Percentiles rank a stretch among this genome's conserved stretches.
These are phyloP conservation scores for Mycoemilia scoparia DNA, from an alignment of 192 early-diverging fungal genomes.

Conservation along the genomic window DNA sequence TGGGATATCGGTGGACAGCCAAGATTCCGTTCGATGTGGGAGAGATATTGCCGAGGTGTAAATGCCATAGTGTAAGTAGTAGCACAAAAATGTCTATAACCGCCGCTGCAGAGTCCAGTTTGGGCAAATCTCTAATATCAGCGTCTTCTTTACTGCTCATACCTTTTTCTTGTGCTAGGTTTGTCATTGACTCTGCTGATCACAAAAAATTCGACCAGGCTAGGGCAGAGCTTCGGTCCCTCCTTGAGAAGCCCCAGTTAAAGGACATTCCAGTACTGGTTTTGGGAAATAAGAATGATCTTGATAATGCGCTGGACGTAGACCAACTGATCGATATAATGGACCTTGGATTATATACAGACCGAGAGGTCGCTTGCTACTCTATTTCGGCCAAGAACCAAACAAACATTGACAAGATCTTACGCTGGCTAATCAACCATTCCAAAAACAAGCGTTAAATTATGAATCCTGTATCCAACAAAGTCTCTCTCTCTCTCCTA, in stretches of 20 bases:
- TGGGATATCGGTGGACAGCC: conserved; percentile 99
- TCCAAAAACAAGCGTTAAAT: no score
- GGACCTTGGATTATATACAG: conserved; percentile 75
- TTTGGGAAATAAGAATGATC: conserved; percentile 96
- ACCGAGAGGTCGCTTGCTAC: conserved; percentile 94
- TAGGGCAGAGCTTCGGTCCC: conserved; percentile 69
- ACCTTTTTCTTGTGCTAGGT: conserved; percentile 29
- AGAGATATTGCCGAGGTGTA: conserved; percentile 72
- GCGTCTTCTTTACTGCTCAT: neutral
- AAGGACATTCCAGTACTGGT: conserved; percentile 91
- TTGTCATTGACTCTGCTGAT: conserved; percentile 95
- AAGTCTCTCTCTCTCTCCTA: no score
- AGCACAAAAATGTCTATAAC: no score
- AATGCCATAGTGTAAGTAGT: conserved; percentile 94
- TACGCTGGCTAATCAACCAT: conserved; percentile 90
- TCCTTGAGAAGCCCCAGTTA: conserved; percentile 87
- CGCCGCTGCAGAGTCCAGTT: no score
- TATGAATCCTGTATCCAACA: no score
- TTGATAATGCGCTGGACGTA: conserved; percentile 68
- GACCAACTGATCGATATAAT: conserved; percentile 81
- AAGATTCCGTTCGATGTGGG: conserved; percentile 95
- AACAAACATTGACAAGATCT: conserved; percentile 90
- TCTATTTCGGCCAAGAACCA: conserved; percentile 96
- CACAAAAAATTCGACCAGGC: conserved; percentile 83
- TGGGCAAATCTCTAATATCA: neutral